Base-by-base conservation (phyloP, 345 rosid genomes). In the Eucalyptus erythrocorys region DNA sequence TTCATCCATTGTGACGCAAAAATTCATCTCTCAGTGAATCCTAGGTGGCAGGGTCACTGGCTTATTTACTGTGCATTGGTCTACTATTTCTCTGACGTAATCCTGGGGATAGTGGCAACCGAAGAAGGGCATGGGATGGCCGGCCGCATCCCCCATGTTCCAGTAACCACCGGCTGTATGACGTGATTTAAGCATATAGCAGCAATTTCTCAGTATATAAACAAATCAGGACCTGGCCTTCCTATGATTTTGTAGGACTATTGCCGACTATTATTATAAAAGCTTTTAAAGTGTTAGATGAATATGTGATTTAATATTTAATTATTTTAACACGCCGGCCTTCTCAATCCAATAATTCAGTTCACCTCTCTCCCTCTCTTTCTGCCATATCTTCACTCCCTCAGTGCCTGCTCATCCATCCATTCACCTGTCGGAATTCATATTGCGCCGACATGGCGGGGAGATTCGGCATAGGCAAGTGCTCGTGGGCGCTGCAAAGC, bases 401-500 rank as follows among this genome's bases (percentile, higher is more conserved):
- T n/a, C 71, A 34, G 13, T 17, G 71, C 47, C 6, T 43, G 15
- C 8, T 76, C 82, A 76, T n/a, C 37, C 37, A 55, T 55, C 61
- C 61, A 24, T 24, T 2, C 5, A 53, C 19, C 2, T 0, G 21
- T 55, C 40, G 40, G 76, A 66, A n/a, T 32, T 66, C 76, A 40
- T 11, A 8, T 51, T 34, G 43, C 42, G 12, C 5, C 24, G 3
- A 17, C 80, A 76, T 76, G 57, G 10, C 1, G 47, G 8, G 47
- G 82, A 76, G 47, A 43, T 76, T 37, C 82, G 10, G 27, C 30
- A 7, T 47, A 6, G 47, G 27, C 13, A 76, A 21, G 9, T 37
- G 82, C 26, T 37, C 47, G 47, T 27, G 47, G 82, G 40, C 82
- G 11, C 91, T 96, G 47, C 93, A 89, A 55, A 91, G 94, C 89